Evolutionary conservation across 2,329 filamentous ascomycete species (phyloP), one percentile per base, ranked within the genome.

Genomic region (Claviceps digitariae): DNA sequence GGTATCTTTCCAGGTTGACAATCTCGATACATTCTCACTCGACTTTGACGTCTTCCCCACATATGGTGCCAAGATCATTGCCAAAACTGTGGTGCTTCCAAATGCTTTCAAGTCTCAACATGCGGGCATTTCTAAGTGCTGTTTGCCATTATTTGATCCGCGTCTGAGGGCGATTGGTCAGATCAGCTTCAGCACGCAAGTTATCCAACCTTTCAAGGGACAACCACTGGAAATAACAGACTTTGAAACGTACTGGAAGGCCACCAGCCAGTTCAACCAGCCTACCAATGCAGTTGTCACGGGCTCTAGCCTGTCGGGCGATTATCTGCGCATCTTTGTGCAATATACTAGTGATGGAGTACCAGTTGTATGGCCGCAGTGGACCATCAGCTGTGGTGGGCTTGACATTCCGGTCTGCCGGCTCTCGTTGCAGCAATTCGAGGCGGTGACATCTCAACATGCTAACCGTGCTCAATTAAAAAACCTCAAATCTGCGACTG

Each of bases 171-270:
- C 90, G 9, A 96, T 98, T 62, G 93, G 93, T 6, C 87, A 95
- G 63, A 88, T 97, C 59, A 89, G 83, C 58, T 98, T 98, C 73
- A 87, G 87, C 58, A 95, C 89, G 53, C 90, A 97, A 65, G 89
- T 97, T 27, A 94, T 98, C 66, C 96, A 95, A 64, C 93, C 93
- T 0, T 98, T 97, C 71, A 82, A 84, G 57, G 91, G 93, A 8
- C 86, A 90, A 56, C 90, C 93, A 3, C 74, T 98, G 23, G 93
- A 98, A 67, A 96, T 98, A 56, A 95, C 93, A 1, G 90, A 97
- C 64, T 98, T 97, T 62, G 93, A 95, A 57, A 97, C 93, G 0
- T 98, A 98, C 69, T 98, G 93, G 93, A 98, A 97, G 69, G 91
- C 91, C 0, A 98, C 93, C 1, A 95, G 90, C 63, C 90, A 95